phyloP scores from a whole-genome alignment of 1,284 basidiomycete genomes.

The Boletus semigastroideus region DNA sequence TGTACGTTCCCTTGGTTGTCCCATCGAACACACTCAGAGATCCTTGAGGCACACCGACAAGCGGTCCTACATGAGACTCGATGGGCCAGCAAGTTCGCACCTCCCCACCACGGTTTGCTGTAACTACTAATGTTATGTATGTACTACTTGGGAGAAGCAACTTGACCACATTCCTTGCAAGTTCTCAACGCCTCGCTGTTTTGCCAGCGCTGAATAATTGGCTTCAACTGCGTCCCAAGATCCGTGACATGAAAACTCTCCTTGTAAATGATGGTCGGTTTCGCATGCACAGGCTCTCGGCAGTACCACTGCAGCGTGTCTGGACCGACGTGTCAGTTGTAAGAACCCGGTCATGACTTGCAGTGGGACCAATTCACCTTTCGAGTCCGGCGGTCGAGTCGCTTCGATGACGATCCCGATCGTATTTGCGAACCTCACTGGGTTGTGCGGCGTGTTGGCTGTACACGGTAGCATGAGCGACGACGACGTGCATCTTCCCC shows the following conservation, averaged over 20 bases:
- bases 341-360: too few species aligned
- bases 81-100: too few species aligned
- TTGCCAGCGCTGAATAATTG: slow-evolving; percentile 84
- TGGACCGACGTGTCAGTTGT: slow-evolving; percentile 30
- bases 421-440: slow-evolving; percentile 87
- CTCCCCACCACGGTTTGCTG: too few species aligned
- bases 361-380: slow-evolving; percentile 41
- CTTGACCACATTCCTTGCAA: slow-evolving; percentile 68
- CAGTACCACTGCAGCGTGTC: slow-evolving; percentile 97
- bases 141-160: slow-evolving; percentile 62
- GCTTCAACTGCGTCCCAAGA: slow-evolving; percentile 92
- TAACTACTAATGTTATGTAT: too few species aligned
- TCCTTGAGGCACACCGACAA: too few species aligned
- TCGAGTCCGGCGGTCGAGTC: slow-evolving; percentile 67
- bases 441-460: slow-evolving; percentile 96
- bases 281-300: slow-evolving; percentile 60
- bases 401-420: slow-evolving; percentile 95
- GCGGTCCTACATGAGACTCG: too few species aligned
- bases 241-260: slow-evolving; percentile 89
- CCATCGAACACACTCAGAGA: too few species aligned
- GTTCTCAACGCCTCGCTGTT: slow-evolving; percentile 57
- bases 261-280: slow-evolving; percentile 84
- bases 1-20: too few species aligned
- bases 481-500: too few species aligned
- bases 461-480: neutral